phyloP scores from a whole-genome alignment of 2,329 filamentous ascomycete genomes.

The Nemania diffusa region DNA sequence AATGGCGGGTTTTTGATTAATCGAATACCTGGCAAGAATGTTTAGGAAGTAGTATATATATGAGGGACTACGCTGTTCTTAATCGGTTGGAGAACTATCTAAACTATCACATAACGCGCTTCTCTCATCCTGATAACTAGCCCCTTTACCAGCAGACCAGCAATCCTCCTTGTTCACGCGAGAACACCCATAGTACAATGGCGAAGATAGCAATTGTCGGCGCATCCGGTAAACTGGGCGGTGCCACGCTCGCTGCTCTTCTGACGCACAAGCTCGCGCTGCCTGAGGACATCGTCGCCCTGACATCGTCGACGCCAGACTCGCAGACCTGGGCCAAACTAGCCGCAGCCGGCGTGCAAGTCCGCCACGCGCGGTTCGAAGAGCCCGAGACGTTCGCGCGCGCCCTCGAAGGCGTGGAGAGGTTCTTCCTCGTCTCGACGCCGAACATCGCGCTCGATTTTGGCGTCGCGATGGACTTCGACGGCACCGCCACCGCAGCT shows the following conservation, averaged over 20 bases:
- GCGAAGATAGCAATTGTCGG: slow-evolving; percentile 60
- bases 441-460: slow-evolving; percentile 44
- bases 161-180: not conserved
- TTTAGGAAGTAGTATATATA: slow-evolving; percentile 9
- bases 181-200: slow-evolving; percentile 17
- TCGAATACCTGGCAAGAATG: not conserved
- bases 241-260: slow-evolving; percentile 61
- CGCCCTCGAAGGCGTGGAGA: slow-evolving; percentile 61
- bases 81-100: not conserved
- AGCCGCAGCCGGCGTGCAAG: slow-evolving; percentile 55
- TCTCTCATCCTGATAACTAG: not conserved
- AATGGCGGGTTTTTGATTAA: not conserved
- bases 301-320: slow-evolving; percentile 56
- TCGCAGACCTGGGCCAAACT: slow-evolving; percentile 54
- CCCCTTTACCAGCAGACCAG: not conserved
- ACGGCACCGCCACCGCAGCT: slow-evolving; percentile 17
- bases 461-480: slow-evolving; percentile 37
- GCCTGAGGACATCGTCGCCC: slow-evolving; percentile 43
- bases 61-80: not conserved
- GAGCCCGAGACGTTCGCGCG: slow-evolving; percentile 55
- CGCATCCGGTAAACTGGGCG: slow-evolving; percentile 63
- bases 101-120: not conserved
- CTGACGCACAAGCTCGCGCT: slow-evolving; percentile 50
- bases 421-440: slow-evolving; percentile 64
- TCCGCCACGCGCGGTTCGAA: slow-evolving; percentile 65